Conservation (phyloP, 2,329 filamentous ascomycete species). For the Xylariaceae sp. region DNA sequence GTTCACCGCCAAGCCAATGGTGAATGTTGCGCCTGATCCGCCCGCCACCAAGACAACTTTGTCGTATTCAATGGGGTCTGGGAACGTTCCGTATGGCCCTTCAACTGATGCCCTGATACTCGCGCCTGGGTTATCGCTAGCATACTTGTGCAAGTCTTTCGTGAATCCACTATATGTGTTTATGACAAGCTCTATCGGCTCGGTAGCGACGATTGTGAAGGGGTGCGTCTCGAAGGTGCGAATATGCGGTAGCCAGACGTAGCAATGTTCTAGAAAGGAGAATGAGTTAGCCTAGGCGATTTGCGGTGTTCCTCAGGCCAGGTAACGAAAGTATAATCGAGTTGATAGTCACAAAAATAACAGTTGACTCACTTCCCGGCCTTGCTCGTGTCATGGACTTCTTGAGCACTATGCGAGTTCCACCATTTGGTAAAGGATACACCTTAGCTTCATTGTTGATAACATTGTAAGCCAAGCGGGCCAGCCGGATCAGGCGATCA, state of each 20-base stretch:
- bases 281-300: neutral
- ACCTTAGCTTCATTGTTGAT: slow-evolving; percentile 50
- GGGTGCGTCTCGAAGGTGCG: slow-evolving; percentile 66
- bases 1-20: slow-evolving; percentile 56
- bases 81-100: slow-evolving; percentile 64
- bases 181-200: slow-evolving; percentile 65
- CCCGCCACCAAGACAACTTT: slow-evolving; percentile 66
- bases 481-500: slow-evolving; percentile 52
- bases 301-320: neutral
- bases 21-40: slow-evolving; percentile 67
- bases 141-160: slow-evolving; percentile 58
- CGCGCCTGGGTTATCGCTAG: slow-evolving; percentile 55
- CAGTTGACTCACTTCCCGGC: slow-evolving; percentile 51
- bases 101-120: slow-evolving; percentile 61
- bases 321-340: neutral
- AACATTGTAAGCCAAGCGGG: slow-evolving; percentile 46
- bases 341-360: neutral
- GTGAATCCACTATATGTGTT: slow-evolving; percentile 67
- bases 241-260: slow-evolving; percentile 67
- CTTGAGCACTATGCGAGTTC: slow-evolving; percentile 55
- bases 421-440: slow-evolving; percentile 52
- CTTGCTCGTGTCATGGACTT: slow-evolving; percentile 51
- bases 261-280: slow-evolving; percentile 59
- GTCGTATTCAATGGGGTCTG: slow-evolving; percentile 59
- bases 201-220: slow-evolving; percentile 63